Evolutionary conservation across 2,329 filamentous ascomycete genomes (phyloP), one percentile per base, ranked within the genome.

Genomic region (Trichoderma guizhouense): DNA sequence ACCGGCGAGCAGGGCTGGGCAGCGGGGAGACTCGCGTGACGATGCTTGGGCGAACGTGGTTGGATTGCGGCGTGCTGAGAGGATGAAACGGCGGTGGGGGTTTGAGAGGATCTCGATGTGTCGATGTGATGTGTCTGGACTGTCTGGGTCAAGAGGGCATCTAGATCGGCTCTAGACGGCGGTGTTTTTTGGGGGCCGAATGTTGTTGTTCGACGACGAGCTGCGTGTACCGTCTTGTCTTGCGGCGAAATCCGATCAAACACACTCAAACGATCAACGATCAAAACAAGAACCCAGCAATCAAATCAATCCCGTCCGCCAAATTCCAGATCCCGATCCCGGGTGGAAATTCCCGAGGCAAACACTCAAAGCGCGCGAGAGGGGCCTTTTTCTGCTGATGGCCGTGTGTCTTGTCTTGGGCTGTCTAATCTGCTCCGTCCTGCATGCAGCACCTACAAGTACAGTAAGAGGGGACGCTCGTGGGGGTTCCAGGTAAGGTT

Each of bases 41-140:
- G 68, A 71, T 71, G 68, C 43, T 32, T 18, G 43, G 47, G 43
- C 43, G 47, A 55, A 57, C 68, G 68, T 71, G 68, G 68, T 71
- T 71, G 68, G 57, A 55, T 64, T 71, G 68, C 68, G 47, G 60
- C 60, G 26, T 51, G 68, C 60, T 32, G 57, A 62, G 66, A 71
- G 65, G 68, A 71, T 64, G 60, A 64, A 55, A 39, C 55, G 47
- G 60, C 43, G 68, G 68, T 57, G 68, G 58, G 68, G 60, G 47
- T 15, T 21, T 39, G 66, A 69, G 51, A 36, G 64, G 51, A 61
- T 69, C 66, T 69, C 66, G 57, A 62, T 62, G 57, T 21, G 39
- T 43, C 39, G 39, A 43, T 7, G 18, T 32, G 28, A 21, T 9
- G 55, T 58, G 26, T 18, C 24, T 39, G 57, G 26, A 11, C 24